Evolutionary conservation across 345 rosid genomes (phyloP).

Genomic region (Aethionema arabicum): DNA sequence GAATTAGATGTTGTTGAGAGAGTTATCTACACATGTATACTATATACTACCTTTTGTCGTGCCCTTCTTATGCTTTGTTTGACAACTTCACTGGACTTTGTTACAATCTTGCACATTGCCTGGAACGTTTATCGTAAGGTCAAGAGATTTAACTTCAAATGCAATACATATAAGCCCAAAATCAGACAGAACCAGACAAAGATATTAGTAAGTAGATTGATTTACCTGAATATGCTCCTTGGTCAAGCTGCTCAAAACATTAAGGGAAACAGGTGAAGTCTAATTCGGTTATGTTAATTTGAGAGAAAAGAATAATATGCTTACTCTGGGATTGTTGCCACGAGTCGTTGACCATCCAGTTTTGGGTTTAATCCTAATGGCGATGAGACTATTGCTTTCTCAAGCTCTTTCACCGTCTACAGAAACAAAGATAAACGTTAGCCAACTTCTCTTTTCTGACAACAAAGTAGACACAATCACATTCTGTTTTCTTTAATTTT

Average conservation of each 20-base stretch:
- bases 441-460: too few relatives aligned
- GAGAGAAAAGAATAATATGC: conserved; percentile 22
- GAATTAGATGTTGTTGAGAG: background rate
- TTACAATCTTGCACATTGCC: conserved; percentile 89
- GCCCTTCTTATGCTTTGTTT: conserved; percentile 93
- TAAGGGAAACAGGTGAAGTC: conserved; percentile 21
- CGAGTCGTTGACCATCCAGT: conserved; percentile 73
- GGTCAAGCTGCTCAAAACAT: conserved; percentile 61
- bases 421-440: conserved; percentile 19
- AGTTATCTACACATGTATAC: background rate
- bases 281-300: conserved; percentile 17
- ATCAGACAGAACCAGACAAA: background rate
- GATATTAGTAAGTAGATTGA: background rate
- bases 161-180: background rate
- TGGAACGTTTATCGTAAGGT: conserved; percentile 27
- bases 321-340: conserved; percentile 89
- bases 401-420: conserved; percentile 79
- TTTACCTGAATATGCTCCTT: conserved; percentile 89
- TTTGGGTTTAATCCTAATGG: conserved; percentile 89
- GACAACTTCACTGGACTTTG: conserved; percentile 85
- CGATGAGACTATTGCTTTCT: conserved; percentile 81
- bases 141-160: conserved; percentile 10
- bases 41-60: conserved; percentile 66
- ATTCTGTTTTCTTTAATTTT: background rate
- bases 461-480: too few relatives aligned